These are phyloP conservation scores for Pyrus bretschneideri DNA, from an alignment of 306 rosid species.

Conservation along the genomic window DNA sequence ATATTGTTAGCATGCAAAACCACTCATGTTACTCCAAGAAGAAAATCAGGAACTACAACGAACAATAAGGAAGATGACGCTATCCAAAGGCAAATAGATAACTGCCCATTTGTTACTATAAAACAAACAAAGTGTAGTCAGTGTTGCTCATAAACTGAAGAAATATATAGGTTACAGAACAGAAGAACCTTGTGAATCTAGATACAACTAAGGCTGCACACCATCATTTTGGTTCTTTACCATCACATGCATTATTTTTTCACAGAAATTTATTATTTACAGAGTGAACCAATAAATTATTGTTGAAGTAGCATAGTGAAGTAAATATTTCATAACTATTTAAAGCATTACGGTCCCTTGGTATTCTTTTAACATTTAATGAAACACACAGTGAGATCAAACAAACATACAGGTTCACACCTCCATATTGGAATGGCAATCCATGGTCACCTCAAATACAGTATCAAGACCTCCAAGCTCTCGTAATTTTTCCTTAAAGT, in stretches of 20 bases:
- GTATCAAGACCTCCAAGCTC: conserved; percentile 96
- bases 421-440: conserved; percentile 88
- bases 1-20: neutral
- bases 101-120: neutral
- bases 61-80: neutral
- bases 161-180: neutral
- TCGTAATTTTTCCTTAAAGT: conserved; percentile 83
- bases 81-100: neutral
- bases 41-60: neutral
- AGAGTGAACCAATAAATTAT: too few species aligned
- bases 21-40: neutral
- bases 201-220: neutral
- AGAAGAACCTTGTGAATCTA: neutral
- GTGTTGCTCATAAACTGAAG: neutral
- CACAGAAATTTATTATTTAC: neutral
- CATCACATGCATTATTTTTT: neutral
- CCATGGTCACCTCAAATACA: conserved; percentile 73
- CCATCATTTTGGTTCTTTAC: neutral
- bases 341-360: too few species aligned
- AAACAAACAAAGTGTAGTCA: neutral
- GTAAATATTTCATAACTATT: too few species aligned
- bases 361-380: neutral
- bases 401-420: conserved; percentile 85
- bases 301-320: too few species aligned
- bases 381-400: conserved; percentile 33